Percentiles rank a stretch among this genome's conserved stretches.
These are phyloP conservation scores for Sutorius australiensis DNA, from an alignment of 768 basidiomycete species.

Conservation along the genomic window DNA sequence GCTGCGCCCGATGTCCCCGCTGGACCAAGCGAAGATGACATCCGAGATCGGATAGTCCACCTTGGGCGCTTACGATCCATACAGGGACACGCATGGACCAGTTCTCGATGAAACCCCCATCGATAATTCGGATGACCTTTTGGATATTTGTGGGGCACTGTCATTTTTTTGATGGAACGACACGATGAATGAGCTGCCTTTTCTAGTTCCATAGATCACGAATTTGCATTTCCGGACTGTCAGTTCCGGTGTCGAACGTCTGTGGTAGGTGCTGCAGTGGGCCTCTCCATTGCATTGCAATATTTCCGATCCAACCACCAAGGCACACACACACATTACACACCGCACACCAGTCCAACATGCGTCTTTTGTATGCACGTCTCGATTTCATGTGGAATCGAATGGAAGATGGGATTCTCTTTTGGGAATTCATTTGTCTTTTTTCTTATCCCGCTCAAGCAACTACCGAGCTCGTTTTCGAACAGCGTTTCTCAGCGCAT, in stretches of 20 bases:
- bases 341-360: neutral
- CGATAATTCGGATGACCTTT: neutral
- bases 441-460: neutral
- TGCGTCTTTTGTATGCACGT: neutral
- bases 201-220: constrained; percentile 3
- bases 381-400: constrained; percentile 2
- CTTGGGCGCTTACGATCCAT: neutral
- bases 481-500: neutral
- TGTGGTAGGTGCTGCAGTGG: neutral
- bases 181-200: constrained; percentile 3
- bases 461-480: neutral
- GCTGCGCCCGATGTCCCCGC: constrained; percentile 48
- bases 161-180: neutral
- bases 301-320: constrained; percentile 6
- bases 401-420: constrained; percentile 14
- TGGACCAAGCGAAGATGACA: constrained; percentile 46
- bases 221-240: constrained; percentile 10
- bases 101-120: constrained; percentile 5
- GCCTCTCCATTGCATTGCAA: neutral
- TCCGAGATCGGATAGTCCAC: constrained; percentile 13
- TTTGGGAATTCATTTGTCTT: constrained; percentile 12
- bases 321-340: neutral
- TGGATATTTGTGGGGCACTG: constrained; percentile 1
- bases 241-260: too few relatives aligned
- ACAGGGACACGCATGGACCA: constrained; percentile 1